Base-by-base conservation (phyloP, 805 yeast species). In the Metschnikowia continentalis region DNA sequence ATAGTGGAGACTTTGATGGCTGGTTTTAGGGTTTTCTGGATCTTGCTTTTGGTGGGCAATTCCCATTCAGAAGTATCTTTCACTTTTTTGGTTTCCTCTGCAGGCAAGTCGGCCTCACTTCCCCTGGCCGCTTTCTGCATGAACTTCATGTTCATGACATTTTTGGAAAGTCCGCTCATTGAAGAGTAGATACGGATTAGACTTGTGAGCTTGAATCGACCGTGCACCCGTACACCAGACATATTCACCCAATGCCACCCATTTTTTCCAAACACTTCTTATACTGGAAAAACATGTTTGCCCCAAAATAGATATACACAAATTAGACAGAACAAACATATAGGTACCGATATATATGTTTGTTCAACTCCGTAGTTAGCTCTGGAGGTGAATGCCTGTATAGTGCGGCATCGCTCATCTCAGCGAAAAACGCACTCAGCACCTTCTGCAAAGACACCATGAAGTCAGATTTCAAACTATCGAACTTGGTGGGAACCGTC, bases 401-500 rank as follows among this genome's bases (percentile, higher is more conserved):
- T 33, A 49, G 32, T 30, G 36, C 32, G 15, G 40, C 56, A 56
- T 57, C 59, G 57, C 58, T 51, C 55, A 54, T 56, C 56, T 42
- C 52, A 15, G 35, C 44, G 53, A 53, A 53, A 55, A 55, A 53
- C 40, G 53, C 55, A 45, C 26, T 32, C 13, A 14, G 32, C 41
- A 6, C 38, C 22, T 15, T 32, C 22, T 48, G 19, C 19, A 13
- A 3, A 41, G 35, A 8, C 43, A 42, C 44, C 47, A 89, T 90
- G 96, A 88, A 84, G 72, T 84, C 96, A n/a, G 95, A 89, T 71
- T 90, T 86, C 61, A 73, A 85, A 78, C 86, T 94, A 61, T 83
- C 95, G 33, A 94, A 92, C 70, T 75, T 94, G 32, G 73, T 94
- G 60, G 99, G 99, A 30, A 91, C 98, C 0, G 98, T 94, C 3